These are phyloP conservation scores for Neocucurbitaria cava DNA, from an alignment of 2,329 filamentous ascomycete species.

Conservation along the genomic window DNA sequence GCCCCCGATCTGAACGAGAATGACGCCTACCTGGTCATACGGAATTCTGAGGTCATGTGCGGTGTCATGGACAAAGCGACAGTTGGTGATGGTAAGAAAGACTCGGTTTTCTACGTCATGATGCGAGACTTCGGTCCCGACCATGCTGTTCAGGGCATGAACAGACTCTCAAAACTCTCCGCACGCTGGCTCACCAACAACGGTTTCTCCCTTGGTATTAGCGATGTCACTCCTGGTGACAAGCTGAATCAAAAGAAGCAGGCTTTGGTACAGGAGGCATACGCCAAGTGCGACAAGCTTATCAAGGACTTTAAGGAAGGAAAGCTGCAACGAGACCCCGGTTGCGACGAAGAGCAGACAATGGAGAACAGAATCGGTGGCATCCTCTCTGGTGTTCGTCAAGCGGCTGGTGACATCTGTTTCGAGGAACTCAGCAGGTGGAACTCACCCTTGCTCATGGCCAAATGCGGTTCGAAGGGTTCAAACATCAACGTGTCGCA, in stretches of 20 bases:
- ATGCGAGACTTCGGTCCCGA: slow-evolving; percentile 93
- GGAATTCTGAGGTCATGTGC: slow-evolving; percentile 97
- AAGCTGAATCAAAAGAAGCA: slow-evolving; percentile 76
- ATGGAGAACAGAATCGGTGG: slow-evolving; percentile 90
- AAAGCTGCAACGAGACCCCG: slow-evolving; percentile 82
- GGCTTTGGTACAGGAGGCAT: slow-evolving; percentile 76
- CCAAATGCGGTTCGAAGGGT: slow-evolving; percentile 94
- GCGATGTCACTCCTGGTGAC: slow-evolving; percentile 86
- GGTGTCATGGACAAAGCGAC: slow-evolving; percentile 98
- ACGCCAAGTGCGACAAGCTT: slow-evolving; percentile 80
- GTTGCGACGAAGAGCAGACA: slow-evolving; percentile 89
- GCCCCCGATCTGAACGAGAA: slow-evolving; percentile 77
- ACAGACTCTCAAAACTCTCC: slow-evolving; percentile 87
- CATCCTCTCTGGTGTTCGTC: slow-evolving; percentile 89
- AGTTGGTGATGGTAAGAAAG: slow-evolving; percentile 96
- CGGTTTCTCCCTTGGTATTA: slow-evolving; percentile 95
- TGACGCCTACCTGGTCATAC: slow-evolving; percentile 89
- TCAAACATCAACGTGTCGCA: slow-evolving; percentile 98
- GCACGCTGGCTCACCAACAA: slow-evolving; percentile 87
- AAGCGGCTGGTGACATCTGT: slow-evolving; percentile 89
- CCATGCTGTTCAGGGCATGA: slow-evolving; percentile 90
- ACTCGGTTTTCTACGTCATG: slow-evolving; percentile 96
- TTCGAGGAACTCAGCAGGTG: slow-evolving; percentile 87
- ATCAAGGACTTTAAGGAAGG: slow-evolving; percentile 82
- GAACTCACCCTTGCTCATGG: slow-evolving; percentile 96